A percentile compares a stretch with the other conserved stretches of the same genome.
These are phyloP conservation scores for Castanea mollissima DNA, from an alignment of 306 rosid genomes.

Conservation along the genomic window DNA sequence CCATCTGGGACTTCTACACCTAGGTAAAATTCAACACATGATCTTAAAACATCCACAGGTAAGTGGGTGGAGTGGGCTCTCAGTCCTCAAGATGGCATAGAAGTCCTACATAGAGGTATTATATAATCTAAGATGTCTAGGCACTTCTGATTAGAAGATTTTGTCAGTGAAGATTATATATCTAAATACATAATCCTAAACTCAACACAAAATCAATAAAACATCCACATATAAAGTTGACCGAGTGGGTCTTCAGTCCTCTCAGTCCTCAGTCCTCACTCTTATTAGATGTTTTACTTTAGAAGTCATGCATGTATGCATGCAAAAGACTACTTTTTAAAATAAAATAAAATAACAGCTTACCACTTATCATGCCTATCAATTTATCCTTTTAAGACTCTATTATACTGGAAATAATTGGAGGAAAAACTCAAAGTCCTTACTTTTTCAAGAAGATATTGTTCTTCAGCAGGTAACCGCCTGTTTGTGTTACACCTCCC, in stretches of 20 bases:
- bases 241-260: neutral
- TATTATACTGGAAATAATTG: neutral
- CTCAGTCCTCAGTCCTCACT: neutral
- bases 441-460: slow-evolving; percentile 75
- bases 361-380: neutral
- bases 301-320: neutral
- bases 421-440: neutral
- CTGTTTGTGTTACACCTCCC: slow-evolving; percentile 74
- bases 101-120: too few species aligned
- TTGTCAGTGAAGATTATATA: too few species aligned
- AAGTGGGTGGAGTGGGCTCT: too few species aligned
- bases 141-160: too few species aligned
- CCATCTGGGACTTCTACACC: neutral
- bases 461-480: slow-evolving; percentile 58
- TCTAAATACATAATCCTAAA: too few species aligned
- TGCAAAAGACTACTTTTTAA: neutral
- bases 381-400: neutral
- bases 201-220: neutral
- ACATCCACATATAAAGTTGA: neutral
- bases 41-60: neutral
- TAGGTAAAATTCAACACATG: neutral
- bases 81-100: too few species aligned
- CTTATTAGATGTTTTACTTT: neutral
- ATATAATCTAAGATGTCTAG: too few species aligned
- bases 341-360: neutral